Evolutionary conservation across 2,329 filamentous ascomycete species (phyloP).

Genomic region (Aspergillus sp.): DNA sequence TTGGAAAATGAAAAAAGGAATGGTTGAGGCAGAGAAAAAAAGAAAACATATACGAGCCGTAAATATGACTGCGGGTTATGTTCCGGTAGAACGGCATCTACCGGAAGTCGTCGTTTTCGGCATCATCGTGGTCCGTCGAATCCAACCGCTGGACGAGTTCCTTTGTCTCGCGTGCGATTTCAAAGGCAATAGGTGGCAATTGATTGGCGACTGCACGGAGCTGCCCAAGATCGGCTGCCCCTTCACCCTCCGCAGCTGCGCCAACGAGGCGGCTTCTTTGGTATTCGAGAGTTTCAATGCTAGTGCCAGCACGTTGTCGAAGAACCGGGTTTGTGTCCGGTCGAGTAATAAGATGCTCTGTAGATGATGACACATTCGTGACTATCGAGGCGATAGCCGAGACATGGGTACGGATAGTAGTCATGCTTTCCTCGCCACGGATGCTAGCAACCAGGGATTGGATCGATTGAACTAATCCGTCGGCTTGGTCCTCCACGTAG

Average conservation of each 20-base stretch:
- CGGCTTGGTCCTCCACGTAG: constrained; percentile 81
- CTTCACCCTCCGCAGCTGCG: constrained; percentile 61
- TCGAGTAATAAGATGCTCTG: constrained; percentile 55
- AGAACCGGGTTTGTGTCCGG: constrained; percentile 50
- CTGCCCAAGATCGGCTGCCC: constrained; percentile 56
- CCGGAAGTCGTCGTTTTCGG: constrained; percentile 42
- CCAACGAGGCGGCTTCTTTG: constrained; percentile 67
- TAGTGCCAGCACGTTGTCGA: constrained; percentile 45
- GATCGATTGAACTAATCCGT: constrained; percentile 74
- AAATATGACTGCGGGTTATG: neutral
- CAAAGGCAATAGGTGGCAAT: constrained; percentile 81
- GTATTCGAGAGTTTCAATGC: constrained; percentile 51
- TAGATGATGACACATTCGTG: constrained; percentile 66
- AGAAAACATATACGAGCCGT: constrained; percentile 4
- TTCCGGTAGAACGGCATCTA: constrained; percentile 18
- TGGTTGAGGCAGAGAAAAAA: constrained; percentile 4
- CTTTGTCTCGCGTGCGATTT: constrained; percentile 79
- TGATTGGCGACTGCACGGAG: constrained; percentile 63
- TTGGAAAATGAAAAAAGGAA: constrained; percentile 7
- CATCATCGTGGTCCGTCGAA: constrained; percentile 30
- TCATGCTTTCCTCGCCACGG: constrained; percentile 62
- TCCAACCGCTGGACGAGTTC: constrained; percentile 61
- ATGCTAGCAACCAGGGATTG: constrained; percentile 76
- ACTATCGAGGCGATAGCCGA: constrained; percentile 69
- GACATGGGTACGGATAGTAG: constrained; percentile 69